Evolutionary conservation across 305 asterid species (phyloP), one percentile per base, ranked within the genome.

Genomic region (Solanum hybrid): DNA sequence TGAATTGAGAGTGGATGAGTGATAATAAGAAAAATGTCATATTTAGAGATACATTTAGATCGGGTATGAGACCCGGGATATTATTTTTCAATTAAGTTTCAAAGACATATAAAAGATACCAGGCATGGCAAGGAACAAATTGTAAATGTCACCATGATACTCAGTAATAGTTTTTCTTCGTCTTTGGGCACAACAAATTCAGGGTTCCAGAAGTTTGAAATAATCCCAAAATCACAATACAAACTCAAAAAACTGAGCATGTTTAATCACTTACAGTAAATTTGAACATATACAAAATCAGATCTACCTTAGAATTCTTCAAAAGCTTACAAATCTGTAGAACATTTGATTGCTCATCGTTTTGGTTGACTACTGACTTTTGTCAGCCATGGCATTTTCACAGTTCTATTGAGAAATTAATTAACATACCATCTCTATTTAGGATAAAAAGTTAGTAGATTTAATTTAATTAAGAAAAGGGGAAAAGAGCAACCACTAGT

Each of bases 311-410:
- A 10, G 12, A 84, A 10, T 11, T 57, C 77, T 85, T 57, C 88
- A 31, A 61, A 84, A 6, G n/a, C 51, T 57, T 85, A 32, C 76
- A 57, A 85, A 31, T 51, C 39, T 81, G 87, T 81, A 26, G 87
- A 85, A 57, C 45, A 85, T 85, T 57, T 32, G 34, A 85, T 11
- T 51, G 78, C 88, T 32, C 45, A 22, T 22, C 0, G 2, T 57
- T 85, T 32, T 85, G 77, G 88, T 84, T 10, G 32, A 32, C 77
- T 32, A 85, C n/a, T 20, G 41, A 84, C 41, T 72, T 31, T 57
- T 12, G n/a, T 85, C 88, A 85, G 68, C 88, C 88, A 85, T 32
- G 20, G 32, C 88, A 85, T 57, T 85, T 81, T 10, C 88, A 85
- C 32, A 85, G 45, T 85, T 32, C 37, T 45, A 85, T 85, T 57